Percentiles rank a stretch among this genome's conserved stretches.
phyloP scores from a whole-genome alignment of 2,329 filamentous ascomycete species.

The Cladophialophora immunda region DNA sequence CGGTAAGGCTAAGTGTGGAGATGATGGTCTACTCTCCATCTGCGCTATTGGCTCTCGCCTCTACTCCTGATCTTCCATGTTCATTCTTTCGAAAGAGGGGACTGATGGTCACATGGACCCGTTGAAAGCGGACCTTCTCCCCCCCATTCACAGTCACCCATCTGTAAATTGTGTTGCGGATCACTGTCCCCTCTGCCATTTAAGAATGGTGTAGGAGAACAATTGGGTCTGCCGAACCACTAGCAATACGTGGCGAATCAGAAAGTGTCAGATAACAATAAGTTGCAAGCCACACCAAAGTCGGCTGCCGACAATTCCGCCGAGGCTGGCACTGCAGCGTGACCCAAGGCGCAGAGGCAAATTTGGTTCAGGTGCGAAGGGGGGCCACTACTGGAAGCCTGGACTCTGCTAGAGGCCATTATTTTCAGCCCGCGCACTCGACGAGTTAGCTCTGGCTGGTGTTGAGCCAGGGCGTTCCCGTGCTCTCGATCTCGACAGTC shows the following conservation, averaged over 20 bases:
- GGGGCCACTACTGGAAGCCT: conserved; percentile 11
- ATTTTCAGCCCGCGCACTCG: conserved; percentile 1
- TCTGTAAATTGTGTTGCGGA: conserved; percentile 31
- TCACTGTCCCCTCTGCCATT: conserved; percentile 22
- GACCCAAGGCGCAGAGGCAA: conserved; percentile 31
- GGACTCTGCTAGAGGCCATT: conserved; percentile 7
- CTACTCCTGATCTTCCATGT: conserved; percentile 31
- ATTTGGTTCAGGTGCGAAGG: conserved; percentile 22
- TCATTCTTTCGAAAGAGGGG: conserved; percentile 12
- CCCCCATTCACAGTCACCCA: conserved; percentile 18
- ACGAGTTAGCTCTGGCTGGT: neutral
- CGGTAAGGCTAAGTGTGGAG: conserved; percentile 30
- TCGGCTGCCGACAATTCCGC: conserved; percentile 37
- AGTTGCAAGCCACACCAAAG: conserved; percentile 35
- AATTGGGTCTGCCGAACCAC: conserved; percentile 30
- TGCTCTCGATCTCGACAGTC: conserved; percentile 5
- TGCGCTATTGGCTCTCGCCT: conserved; percentile 28
- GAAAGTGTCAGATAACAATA: conserved; percentile 24
- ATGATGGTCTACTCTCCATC: conserved; percentile 17
- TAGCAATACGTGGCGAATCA: conserved; percentile 34
- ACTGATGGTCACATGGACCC: conserved; percentile 31
- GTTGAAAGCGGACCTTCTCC: conserved; percentile 14
- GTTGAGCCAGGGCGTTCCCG: neutral
- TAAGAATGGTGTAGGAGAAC: conserved; percentile 27
- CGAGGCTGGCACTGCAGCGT: conserved; percentile 32